Base-by-base conservation (phyloP, 169 alveolate genomes). In the Plasmodium fragile region DNA sequence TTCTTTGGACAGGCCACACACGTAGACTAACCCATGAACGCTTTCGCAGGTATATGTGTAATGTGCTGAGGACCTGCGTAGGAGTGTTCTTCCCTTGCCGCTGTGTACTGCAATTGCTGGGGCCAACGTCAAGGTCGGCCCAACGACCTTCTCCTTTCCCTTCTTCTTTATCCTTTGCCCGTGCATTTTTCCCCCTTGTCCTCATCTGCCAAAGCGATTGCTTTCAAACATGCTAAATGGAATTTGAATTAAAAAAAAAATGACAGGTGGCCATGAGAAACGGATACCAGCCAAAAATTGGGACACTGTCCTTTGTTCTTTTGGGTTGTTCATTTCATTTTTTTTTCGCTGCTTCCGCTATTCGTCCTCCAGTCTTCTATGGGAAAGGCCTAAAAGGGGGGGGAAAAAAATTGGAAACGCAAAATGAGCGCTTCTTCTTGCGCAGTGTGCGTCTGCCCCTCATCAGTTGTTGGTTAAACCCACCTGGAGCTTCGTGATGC, bases 401-500 rank as follows among this genome's bases (percentile, higher is more conserved):
- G 52, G 55, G 36, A 49, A 70, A 53, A 53, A 87, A 81, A 43
- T 81, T 10, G 25, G 83, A 5, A 81, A 7, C 16, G 87, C 13
- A 49, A 5, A 1, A 41, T 49, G 59, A 22, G 22, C 59, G 13
- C 59, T 49, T 65, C 75, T n/a, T 25, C 7, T 25, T 39, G 4
- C 75, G 36, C 28, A 65, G n/a, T 65, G 75, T 2, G 30, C 75
- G 36, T 65, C 3, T n/a, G 30, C 75, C 75, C 75, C 41, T 0
- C 16, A 65, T 39, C 43, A 78, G 8, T 34, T 52, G 39, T 78
- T 18, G 8, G 18, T 81, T n/a, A 75, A n/a, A 18, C 28, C 81
- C 81, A 81, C 93, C 73, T 93, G 93, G 8, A 81, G 91, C 65
- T 93, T 93, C 82, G 69, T 93, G 22, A 92, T 43, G 72, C 82